These are phyloP conservation scores for Fusarium buharicum DNA, from an alignment of 2,329 filamentous ascomycete species.

Conservation along the genomic window DNA sequence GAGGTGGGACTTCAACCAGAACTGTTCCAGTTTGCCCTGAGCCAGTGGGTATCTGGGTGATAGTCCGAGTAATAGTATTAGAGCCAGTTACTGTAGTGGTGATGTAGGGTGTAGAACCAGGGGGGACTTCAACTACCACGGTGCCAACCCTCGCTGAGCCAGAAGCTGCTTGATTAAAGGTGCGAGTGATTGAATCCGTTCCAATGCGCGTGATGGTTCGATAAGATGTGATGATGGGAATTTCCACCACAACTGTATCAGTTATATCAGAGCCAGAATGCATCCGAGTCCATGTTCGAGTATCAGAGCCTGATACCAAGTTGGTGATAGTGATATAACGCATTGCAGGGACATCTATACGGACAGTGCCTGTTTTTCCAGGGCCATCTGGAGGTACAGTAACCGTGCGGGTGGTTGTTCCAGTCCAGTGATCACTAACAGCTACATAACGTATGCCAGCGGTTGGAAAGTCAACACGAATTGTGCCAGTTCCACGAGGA, in stretches of 20 bases:
- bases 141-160: background rate
- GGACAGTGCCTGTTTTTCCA: background rate
- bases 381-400: background rate
- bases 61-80: background rate
- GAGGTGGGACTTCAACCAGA: background rate
- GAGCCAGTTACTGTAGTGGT: background rate
- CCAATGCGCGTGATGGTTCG: background rate
- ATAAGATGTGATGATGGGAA: conserved; percentile 7
- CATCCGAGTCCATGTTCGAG: background rate
- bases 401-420: too few species aligned
- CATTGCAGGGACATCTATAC: background rate
- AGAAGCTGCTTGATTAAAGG: background rate
- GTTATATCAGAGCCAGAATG: background rate
- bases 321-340: background rate
- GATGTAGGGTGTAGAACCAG: background rate
- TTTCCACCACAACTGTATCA: background rate
- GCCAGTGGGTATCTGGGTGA: background rate
- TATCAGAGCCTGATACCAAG: background rate
- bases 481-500: too few species aligned
- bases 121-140: background rate
- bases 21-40: background rate
- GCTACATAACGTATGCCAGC: too few species aligned
- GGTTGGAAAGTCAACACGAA: too few species aligned
- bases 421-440: too few species aligned
- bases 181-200: background rate